Evolutionary conservation across 1,139 yeast genomes (phyloP), one percentile per base, ranked within the genome.

Genomic region (Kazachstania sp.): DNA sequence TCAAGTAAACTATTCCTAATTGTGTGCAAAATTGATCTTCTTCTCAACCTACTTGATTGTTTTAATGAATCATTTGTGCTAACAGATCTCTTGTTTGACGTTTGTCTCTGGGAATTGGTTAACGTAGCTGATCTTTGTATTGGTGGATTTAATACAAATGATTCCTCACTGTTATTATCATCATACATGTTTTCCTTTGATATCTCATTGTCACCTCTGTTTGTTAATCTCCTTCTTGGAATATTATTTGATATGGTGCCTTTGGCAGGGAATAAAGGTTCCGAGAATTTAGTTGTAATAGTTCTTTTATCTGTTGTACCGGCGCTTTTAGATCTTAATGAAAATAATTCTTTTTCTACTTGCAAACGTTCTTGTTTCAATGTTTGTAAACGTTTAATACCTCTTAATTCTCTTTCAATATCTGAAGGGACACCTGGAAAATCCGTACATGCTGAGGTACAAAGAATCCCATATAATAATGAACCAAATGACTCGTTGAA

Each of bases 361-460:
- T 44, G 39, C 12, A 46, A 37, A 40, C 53, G 60, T 43, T 62
- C 64, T 15, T 39, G 32, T 23, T 48, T 50, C 23, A 63, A 42
- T 5, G 48, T 40, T 13, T 54, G 53, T 29, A 64, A 37, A 28
- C 49, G 45, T 18, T 56, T 53, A 32, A 57, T 44, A 4, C 51
- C 44, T 13, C 48, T 47, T 35, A 61, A 38, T 44, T 64, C 65
- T 19, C 52, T 55, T 18, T 55, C 55, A 1, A 59, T 52, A 44
- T 60, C 58, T 37, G 51, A 55, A 15, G 65, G 59, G 15, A 59
- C 49, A 32, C 57, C 57, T 3, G 70, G 66, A 42, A 79, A 78
- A 56, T 77, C 81, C 29, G 78, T 78, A 64, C 86, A 80, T 79
- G 83, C 80, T 64, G 82, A 79, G 47, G 81, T 79, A 56, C 79